phyloP scores from a whole-genome alignment of 306 rosid species.

The Canavalia gladiata region DNA sequence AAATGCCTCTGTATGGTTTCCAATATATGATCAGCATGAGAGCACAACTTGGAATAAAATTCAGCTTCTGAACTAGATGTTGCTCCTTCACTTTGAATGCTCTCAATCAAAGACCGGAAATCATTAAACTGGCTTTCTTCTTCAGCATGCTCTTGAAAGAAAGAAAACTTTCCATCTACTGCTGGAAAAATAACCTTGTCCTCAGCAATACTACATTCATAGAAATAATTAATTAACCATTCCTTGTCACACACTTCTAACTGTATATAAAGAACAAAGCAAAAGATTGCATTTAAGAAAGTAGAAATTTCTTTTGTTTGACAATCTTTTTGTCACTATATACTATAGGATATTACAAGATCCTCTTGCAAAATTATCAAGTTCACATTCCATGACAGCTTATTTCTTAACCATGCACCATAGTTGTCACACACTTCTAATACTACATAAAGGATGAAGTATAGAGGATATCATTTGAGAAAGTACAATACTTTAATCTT shows the following conservation, averaged over 20 bases:
- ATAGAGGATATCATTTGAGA: slow-evolving; percentile 31
- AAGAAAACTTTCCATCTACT: slow-evolving; percentile 91
- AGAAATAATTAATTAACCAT: slow-evolving; percentile 45
- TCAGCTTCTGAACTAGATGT: slow-evolving; percentile 80
- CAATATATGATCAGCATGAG: slow-evolving; percentile 95
- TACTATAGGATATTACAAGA: slow-evolving; percentile 24
- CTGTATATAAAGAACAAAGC: slow-evolving; percentile 12
- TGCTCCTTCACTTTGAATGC: slow-evolving; percentile 88
- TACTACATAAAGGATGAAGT: slow-evolving; percentile 27
- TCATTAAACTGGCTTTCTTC: slow-evolving; percentile 97
- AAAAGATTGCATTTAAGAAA: slow-evolving; percentile 25
- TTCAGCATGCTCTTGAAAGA: slow-evolving; percentile 88
- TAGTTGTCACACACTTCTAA: slow-evolving; percentile 15
- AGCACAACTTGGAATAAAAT: slow-evolving; percentile 84
- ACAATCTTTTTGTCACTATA: slow-evolving; percentile 35
- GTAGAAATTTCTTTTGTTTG: not conserved
- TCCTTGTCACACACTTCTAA: slow-evolving; percentile 9
- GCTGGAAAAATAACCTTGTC: slow-evolving; percentile 98
- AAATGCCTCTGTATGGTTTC: slow-evolving; percentile 93
- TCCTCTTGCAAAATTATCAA: slow-evolving; percentile 31
- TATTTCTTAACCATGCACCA: slow-evolving; percentile 29
- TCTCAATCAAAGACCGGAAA: slow-evolving; percentile 87
- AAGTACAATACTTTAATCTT: slow-evolving; percentile 9
- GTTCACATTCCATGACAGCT: slow-evolving; percentile 20
- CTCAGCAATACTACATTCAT: slow-evolving; percentile 91